phyloP scores from a whole-genome alignment of 495 filamentous ascomycete species.

The Trypethelium eluteriae region DNA sequence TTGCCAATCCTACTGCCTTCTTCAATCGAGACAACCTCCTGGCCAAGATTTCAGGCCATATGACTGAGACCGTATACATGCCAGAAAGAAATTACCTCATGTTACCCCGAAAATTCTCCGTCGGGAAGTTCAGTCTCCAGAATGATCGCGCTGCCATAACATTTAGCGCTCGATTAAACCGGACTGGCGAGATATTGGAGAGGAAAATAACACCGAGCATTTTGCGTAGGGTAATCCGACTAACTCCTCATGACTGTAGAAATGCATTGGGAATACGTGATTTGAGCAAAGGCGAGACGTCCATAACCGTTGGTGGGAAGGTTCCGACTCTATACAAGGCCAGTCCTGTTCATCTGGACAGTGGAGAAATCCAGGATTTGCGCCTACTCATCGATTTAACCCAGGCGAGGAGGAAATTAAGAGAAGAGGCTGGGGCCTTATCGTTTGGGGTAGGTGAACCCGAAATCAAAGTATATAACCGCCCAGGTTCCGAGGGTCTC shows the following conservation, averaged over 20 bases:
- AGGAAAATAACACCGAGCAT: conserved; percentile 62
- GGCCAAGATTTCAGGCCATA: conserved; percentile 56
- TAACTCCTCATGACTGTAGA: conserved; percentile 56
- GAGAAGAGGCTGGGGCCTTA: conserved; percentile 26
- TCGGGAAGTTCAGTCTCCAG: conserved; percentile 60
- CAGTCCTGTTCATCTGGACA: neutral
- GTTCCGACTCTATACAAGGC: conserved; percentile 13
- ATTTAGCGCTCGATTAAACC: conserved; percentile 66
- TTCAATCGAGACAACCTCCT: conserved; percentile 51
- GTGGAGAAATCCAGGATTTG: conserved; percentile 19
- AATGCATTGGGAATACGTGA: conserved; percentile 40
- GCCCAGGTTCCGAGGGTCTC: conserved; percentile 17
- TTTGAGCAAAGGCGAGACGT: conserved; percentile 15
- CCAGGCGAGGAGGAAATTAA: conserved; percentile 17
- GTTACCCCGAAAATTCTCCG: conserved; percentile 54
- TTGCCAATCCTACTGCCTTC: conserved; percentile 91
- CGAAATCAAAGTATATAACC: conserved; percentile 23
- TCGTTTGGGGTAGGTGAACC: conserved; percentile 20
- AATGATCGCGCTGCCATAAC: conserved; percentile 64
- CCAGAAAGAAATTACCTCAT: conserved; percentile 67
- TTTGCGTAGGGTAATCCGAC: conserved; percentile 61
- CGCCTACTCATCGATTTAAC: conserved; percentile 21
- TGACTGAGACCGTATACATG: conserved; percentile 62
- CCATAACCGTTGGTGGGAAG: conserved; percentile 41
- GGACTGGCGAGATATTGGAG: conserved; percentile 60